Evolutionary conservation across 75 land plant genomes (phyloP).

Genomic region (Sequoia sempervirens): DNA sequence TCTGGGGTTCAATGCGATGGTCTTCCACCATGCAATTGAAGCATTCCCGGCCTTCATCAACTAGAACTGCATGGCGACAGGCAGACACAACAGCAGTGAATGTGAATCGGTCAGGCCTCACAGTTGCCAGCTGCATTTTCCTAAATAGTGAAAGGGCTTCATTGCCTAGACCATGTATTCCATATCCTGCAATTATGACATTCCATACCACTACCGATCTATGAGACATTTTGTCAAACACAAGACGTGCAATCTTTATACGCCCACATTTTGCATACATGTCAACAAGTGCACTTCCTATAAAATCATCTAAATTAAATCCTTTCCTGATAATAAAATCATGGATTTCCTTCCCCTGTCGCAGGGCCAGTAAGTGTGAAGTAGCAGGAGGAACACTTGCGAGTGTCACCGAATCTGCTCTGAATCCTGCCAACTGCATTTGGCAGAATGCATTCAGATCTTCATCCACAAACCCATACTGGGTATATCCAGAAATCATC

Average conservation of each 20-base stretch:
- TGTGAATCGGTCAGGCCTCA: conserved; percentile 42
- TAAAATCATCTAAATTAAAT: conserved; percentile 21
- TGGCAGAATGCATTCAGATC: conserved; percentile 20
- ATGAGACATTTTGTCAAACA: too few species aligned
- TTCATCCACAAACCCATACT: conserved; percentile 12
- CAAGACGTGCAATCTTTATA: conserved; percentile 24
- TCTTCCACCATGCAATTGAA: conserved; percentile 18
- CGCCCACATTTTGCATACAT: conserved; percentile 55
- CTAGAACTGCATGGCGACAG: conserved; percentile 39
- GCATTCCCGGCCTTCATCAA: conserved; percentile 23
- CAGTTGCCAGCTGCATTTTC: conserved; percentile 24
- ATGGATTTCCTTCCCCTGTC: conserved; percentile 48
- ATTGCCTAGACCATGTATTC: conserved; percentile 37
- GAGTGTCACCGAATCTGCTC: conserved; percentile 31
- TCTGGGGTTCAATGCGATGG: conserved; percentile 16
- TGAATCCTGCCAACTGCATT: conserved; percentile 23
- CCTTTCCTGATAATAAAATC: conserved; percentile 27
- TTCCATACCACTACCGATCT: conserved; percentile 43
- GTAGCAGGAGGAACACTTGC: conserved; percentile 31
- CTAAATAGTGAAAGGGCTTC: conserved; percentile 36
- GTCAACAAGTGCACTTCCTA: conserved; percentile 43
- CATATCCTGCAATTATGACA: conserved; percentile 48
- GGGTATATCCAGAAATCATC: not conserved
- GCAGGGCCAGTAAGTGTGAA: conserved; percentile 27
- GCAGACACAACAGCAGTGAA: conserved; percentile 50